These are phyloP conservation scores for Wickerhamomyces sp. DNA, from an alignment of 1,139 yeast genomes.

Conservation along the genomic window DNA sequence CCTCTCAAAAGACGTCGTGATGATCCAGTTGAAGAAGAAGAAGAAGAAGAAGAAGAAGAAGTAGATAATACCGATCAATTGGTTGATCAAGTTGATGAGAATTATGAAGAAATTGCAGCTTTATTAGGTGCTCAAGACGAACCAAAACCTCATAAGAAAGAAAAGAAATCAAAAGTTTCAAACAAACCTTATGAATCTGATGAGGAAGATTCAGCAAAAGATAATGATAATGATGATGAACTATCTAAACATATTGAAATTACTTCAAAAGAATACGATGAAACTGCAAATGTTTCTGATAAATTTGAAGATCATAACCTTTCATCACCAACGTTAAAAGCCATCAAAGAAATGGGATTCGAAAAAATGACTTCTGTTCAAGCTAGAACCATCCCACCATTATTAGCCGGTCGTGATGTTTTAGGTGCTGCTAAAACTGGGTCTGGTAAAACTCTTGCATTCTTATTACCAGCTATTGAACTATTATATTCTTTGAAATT, in stretches of 20 bases:
- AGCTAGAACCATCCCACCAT: slow-evolving; percentile 90
- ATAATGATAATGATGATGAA: slow-evolving; percentile 4
- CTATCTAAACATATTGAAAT: background rate
- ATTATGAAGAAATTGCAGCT: slow-evolving; percentile 52
- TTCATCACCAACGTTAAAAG: slow-evolving; percentile 75
- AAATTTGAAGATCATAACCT: slow-evolving; percentile 57
- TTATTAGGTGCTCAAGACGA: slow-evolving; percentile 33
- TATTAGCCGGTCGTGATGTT: slow-evolving; percentile 92
- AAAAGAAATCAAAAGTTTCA: slow-evolving; percentile 2
- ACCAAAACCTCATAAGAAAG: slow-evolving; percentile 24
- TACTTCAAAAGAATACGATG: slow-evolving; percentile 2
- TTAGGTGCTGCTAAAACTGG: slow-evolving; percentile 98
- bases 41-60: slow-evolving; percentile 23
- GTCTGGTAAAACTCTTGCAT: slow-evolving; percentile 95
- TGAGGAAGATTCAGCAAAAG: slow-evolving; percentile 15
- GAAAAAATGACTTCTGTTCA: slow-evolving; percentile 88
- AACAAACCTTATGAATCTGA: slow-evolving; percentile 10
- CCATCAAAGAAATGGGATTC: slow-evolving; percentile 84
- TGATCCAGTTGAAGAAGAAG: slow-evolving; percentile 25
- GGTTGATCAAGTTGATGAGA: slow-evolving; percentile 33
- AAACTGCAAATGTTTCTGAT: slow-evolving; percentile 15
- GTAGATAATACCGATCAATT: slow-evolving; percentile 36
- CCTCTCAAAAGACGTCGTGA: slow-evolving; percentile 19
- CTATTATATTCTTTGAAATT: slow-evolving; percentile 80
- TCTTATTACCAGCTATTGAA: slow-evolving; percentile 92